Base-by-base conservation (phyloP, 2,329 filamentous ascomycete genomes). In the Calonectria henricotiae region DNA sequence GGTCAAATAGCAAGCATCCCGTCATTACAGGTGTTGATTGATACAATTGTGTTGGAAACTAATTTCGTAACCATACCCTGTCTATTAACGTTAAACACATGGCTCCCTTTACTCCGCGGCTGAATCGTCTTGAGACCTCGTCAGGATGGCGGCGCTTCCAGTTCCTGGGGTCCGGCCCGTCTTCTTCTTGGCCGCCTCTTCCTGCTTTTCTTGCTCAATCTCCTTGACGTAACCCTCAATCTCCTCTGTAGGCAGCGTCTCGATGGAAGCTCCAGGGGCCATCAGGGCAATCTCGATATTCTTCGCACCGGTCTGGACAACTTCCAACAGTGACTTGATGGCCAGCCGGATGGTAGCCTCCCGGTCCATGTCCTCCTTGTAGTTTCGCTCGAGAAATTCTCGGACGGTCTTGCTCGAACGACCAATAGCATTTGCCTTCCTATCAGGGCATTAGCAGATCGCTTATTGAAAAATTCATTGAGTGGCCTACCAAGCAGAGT, bases 251-350 rank as follows among this genome's bases (percentile, higher is more conserved):
- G 95, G 94, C 77, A 99, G 89, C 91, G 98, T 95, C 87, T 98
- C 95, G 73, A 99, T 90, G 17, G 89, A 84, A 87, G 98, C 95
- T 63, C 94, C 95, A 7, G 96, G 95, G 8, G 94, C 94, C 95
- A 98, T 98, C 81, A 99, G 92, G 69, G 97, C 96, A 80, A 99
- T 98, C 86, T 99, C 96, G 80, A 99, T 99, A 85, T 99, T 99
- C 91, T 99, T 99, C 64, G 96, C 96, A 73, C 96, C 96, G 3
- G 96, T 99, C 86, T 99, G 96, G 72, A 99, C 96, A 65, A 99
- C 96, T 84, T 99, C 96, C 71, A 99, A 87, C 74, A 99, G 89
- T 44, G 96, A 99, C 88, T 99, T 99, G 88, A 99, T 97, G 8
- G 96, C 96, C 78, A 99, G 88, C 82, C 97, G 95, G 83, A 99